Conservation (phyloP, 371 early-diverging fungal genomes). For the Rhizopus delemar region DNA sequence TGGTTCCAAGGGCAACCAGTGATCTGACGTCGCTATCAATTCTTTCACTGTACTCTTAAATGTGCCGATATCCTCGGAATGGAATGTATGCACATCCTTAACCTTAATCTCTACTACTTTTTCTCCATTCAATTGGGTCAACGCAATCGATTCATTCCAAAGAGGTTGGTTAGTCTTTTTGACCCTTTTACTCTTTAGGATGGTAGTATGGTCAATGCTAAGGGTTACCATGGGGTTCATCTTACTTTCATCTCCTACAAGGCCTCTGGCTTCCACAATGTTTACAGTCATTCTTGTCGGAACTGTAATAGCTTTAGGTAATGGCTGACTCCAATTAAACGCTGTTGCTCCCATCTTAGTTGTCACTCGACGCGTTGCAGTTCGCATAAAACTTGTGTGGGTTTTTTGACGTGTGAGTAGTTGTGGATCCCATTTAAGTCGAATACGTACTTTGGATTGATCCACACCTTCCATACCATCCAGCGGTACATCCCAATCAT, state of each 20-base stretch:
- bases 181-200: conserved; percentile 73
- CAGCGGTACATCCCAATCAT: conserved; percentile 38
- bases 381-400: conserved; percentile 38
- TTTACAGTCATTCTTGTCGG: conserved; percentile 31
- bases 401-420: conserved; percentile 37
- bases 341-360: conserved; percentile 26
- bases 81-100: conserved; percentile 68
- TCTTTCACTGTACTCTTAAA: conserved; percentile 58
- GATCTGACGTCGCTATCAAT: conserved; percentile 25
- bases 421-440: conserved; percentile 52
- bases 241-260: conserved; percentile 51
- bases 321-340: conserved; percentile 24
- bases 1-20: conserved; percentile 43
- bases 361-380: conserved; percentile 18
- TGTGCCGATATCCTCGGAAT: conserved; percentile 61
- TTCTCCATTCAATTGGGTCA: not conserved
- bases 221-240: conserved; percentile 57
- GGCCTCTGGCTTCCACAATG: conserved; percentile 57
- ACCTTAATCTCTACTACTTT: conserved; percentile 53
- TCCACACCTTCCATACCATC: conserved; percentile 39
- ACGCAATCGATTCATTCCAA: conserved; percentile 48
- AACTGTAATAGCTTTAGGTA: conserved; percentile 4
- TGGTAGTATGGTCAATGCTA: conserved; percentile 47
- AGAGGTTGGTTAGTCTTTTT: conserved; percentile 71
- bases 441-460: conserved; percentile 35